These are phyloP conservation scores for Heritiera littoralis DNA, from an alignment of 345 rosid species.

Conservation along the genomic window DNA sequence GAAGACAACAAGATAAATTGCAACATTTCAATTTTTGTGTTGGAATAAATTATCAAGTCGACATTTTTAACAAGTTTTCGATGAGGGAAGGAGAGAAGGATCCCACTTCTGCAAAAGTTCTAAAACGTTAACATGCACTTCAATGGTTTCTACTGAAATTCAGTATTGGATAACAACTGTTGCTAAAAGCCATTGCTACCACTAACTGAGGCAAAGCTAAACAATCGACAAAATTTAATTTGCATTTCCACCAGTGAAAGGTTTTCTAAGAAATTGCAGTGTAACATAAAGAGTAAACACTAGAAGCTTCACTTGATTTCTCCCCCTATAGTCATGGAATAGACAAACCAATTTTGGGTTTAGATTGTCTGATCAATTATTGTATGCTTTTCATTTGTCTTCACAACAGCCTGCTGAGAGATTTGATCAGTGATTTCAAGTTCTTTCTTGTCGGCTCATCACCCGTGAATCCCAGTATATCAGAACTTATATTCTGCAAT, in stretches of 20 bases:
- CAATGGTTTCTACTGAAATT: background rate
- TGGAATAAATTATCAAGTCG: background rate
- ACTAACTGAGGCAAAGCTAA: background rate
- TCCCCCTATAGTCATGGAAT: slow-evolving; percentile 1
- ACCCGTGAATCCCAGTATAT: slow-evolving; percentile 96
- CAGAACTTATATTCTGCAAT: slow-evolving; percentile 93
- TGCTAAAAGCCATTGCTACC: background rate
- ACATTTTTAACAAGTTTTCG: background rate
- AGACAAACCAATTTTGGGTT: background rate
- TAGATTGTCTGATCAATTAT: background rate
- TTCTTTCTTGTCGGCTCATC: slow-evolving; percentile 87
- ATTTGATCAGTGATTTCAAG: slow-evolving; percentile 86
- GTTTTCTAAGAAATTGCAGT: slow-evolving; percentile 11
- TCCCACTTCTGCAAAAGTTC: background rate
- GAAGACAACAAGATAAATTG: background rate
- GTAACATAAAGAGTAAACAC: background rate
- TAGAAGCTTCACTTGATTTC: slow-evolving; percentile 15
- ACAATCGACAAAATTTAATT: slow-evolving; percentile 6
- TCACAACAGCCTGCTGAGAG: slow-evolving; percentile 91
- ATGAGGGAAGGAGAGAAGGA: background rate
- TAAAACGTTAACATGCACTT: background rate
- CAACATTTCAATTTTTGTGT: background rate
- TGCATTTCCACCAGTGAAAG: slow-evolving; percentile 5
- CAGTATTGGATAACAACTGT: background rate
- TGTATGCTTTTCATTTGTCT: slow-evolving; percentile 4